A percentile compares a stretch with the other conserved stretches of the same genome.
phyloP scores from a whole-genome alignment of 2,329 filamentous ascomycete species.

The Keithomyces neogunnii region DNA sequence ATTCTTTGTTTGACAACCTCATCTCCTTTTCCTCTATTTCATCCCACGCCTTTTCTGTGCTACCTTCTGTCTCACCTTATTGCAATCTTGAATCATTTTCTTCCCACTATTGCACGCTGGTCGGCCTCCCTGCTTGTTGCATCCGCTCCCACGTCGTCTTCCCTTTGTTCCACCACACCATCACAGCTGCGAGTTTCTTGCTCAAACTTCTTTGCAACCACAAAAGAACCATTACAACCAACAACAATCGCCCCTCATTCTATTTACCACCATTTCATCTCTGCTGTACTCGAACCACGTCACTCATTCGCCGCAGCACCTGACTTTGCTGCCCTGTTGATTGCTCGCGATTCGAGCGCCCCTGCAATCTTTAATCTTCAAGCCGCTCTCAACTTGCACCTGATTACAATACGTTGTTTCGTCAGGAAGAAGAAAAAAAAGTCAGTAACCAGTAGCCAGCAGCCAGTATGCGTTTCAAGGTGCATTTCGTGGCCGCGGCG shows the following conservation, averaged over 20 bases:
- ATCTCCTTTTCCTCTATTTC: conserved; percentile 7
- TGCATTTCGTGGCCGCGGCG: conserved; percentile 14
- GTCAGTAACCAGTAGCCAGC: neutral
- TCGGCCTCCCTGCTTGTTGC: neutral
- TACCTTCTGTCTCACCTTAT: neutral
- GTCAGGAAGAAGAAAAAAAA: neutral
- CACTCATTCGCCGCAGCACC: no score
- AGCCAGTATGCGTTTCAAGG: conserved; percentile 3
- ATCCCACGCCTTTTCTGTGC: neutral
- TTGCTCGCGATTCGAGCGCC: no score
- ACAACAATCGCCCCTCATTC: neutral
- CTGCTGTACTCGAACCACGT: neutral
- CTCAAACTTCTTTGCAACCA: neutral
- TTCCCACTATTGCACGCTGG: neutral
- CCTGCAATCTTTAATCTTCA: no score
- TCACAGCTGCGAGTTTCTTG: neutral
- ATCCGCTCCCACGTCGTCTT: neutral
- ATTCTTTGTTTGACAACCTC: conserved; percentile 4
- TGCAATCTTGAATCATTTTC: neutral
- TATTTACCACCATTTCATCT: neutral
- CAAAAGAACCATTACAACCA: no score
- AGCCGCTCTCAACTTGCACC: no score
- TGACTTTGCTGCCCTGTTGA: no score
- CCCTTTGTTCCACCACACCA: neutral
- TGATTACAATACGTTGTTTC: no score